Evolutionary conservation across 345 rosid species (phyloP).

Genomic region (Salix caprea): DNA sequence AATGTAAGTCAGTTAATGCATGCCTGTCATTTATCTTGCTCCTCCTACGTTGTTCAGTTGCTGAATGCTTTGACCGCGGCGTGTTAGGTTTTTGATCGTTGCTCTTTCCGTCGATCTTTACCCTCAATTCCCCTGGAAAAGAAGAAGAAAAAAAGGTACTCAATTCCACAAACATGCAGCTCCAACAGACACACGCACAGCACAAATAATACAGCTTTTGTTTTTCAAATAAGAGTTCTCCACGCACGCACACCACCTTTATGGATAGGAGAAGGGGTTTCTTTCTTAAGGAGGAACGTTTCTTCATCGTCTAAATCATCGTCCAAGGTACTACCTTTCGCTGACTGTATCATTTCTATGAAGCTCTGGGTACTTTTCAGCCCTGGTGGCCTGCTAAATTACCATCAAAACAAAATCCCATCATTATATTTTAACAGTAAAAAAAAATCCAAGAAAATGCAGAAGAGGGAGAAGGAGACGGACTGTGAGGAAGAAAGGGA

Average conservation of each 20-base stretch:
- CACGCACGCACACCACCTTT: conserved; percentile 28
- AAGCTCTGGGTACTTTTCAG: conserved; percentile 64
- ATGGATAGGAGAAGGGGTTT: conserved; percentile 47
- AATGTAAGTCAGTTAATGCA: conserved; percentile 9
- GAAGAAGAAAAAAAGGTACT: background rate
- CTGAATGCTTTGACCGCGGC: conserved; percentile 95
- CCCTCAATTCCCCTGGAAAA: conserved; percentile 52
- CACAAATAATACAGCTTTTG: background rate
- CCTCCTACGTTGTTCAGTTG: conserved; percentile 95
- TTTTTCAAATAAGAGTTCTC: background rate
- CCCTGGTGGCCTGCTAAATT: conserved; percentile 51
- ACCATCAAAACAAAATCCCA: background rate
- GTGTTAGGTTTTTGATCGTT: conserved; percentile 79
- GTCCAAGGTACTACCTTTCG: conserved; percentile 53
- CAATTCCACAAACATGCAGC: background rate
- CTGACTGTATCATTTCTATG: conserved; percentile 83
- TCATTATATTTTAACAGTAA: background rate
- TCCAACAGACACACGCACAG: background rate
- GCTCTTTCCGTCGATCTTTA: conserved; percentile 60
- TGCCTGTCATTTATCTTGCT: conserved; percentile 96
- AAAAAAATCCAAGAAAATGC: background rate
- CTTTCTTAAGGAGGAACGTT: conserved; percentile 67
- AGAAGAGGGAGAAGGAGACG: conserved; percentile 22
- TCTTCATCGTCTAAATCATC: conserved; percentile 74
- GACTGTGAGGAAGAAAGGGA: conserved; percentile 69